Conservation (phyloP, 345 rosid species). For the Abelmoschus esculentus region DNA sequence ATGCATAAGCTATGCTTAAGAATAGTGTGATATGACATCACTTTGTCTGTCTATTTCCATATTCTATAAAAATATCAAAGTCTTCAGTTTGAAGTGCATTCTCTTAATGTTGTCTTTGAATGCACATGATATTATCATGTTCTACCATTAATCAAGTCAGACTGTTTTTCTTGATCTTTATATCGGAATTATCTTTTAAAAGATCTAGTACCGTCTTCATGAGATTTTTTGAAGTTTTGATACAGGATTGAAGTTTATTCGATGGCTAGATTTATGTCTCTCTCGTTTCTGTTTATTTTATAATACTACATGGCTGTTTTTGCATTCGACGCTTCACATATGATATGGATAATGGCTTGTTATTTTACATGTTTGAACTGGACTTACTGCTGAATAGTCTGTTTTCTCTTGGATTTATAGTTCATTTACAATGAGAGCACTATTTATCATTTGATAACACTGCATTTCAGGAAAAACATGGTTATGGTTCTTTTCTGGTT, state of each 20-base stretch:
- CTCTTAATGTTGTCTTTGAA: neutral
- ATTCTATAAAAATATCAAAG: neutral
- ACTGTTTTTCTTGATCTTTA: neutral
- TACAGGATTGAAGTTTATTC: neutral
- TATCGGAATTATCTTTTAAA: neutral
- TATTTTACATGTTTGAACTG: neutral
- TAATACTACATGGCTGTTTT: neutral
- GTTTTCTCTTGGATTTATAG: too few relatives aligned
- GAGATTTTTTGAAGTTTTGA: neutral
- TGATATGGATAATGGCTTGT: neutral
- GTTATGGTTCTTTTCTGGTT: neutral
- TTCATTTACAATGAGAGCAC: too few relatives aligned
- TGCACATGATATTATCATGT: neutral
- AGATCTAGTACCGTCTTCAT: neutral
- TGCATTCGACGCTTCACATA: neutral
- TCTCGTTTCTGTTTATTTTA: neutral
- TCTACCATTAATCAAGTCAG: neutral
- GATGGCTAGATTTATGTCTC: neutral
- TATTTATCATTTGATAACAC: neutral
- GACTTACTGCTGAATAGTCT: neutral
- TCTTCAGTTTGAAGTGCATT: neutral
- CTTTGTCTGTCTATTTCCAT: neutral
- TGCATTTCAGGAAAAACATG: neutral
- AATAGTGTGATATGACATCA: constrained; percentile 1
- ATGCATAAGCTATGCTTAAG: neutral